Evolutionary conservation across 73 alveolate species (phyloP).

Genomic region (Paramecium bursaria): DNA sequence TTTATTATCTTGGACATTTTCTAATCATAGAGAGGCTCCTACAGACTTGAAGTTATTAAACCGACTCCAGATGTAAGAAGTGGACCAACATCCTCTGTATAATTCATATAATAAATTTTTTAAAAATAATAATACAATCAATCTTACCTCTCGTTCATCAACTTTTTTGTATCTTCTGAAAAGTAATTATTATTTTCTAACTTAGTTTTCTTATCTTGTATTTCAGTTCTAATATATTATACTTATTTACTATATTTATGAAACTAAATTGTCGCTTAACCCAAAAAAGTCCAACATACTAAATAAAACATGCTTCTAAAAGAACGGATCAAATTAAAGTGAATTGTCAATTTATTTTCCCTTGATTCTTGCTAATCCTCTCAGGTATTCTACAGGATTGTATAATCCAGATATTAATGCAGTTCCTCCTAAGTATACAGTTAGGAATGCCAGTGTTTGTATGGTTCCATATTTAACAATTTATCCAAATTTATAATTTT

Average conservation of each 20-base stretch:
- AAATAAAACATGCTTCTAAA: constrained; percentile 49
- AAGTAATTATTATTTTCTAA: constrained; percentile 57
- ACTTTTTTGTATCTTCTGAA: constrained; percentile 47
- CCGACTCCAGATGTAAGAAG: too few relatives aligned
- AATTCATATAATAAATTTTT: too few relatives aligned
- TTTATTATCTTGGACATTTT: too few relatives aligned
- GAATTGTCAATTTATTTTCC: constrained; percentile 64
- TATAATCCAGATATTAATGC: constrained; percentile 57
- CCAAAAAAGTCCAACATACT: constrained; percentile 39
- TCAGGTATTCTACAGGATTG: constrained; percentile 61
- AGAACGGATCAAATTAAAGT: constrained; percentile 49
- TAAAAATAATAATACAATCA: too few relatives aligned
- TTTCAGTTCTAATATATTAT: constrained; percentile 17
- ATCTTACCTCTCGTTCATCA: constrained; percentile 8
- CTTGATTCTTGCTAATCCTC: constrained; percentile 57
- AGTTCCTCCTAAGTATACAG: constrained; percentile 55
- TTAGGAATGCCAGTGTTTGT: constrained; percentile 53
- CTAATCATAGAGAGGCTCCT: too few relatives aligned
- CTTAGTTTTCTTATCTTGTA: not conserved
- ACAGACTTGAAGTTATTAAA: too few relatives aligned
- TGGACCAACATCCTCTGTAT: too few relatives aligned
- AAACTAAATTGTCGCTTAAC: constrained; percentile 19
- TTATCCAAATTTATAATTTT: constrained; percentile 47
- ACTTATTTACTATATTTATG: not conserved
- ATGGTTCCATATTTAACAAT: constrained; percentile 63